A percentile compares a stretch with the other conserved stretches of the same genome.
Evolutionary conservation across 371 early-diverging fungal species (phyloP).

Genomic region (Saksenaea oblongispora): DNA sequence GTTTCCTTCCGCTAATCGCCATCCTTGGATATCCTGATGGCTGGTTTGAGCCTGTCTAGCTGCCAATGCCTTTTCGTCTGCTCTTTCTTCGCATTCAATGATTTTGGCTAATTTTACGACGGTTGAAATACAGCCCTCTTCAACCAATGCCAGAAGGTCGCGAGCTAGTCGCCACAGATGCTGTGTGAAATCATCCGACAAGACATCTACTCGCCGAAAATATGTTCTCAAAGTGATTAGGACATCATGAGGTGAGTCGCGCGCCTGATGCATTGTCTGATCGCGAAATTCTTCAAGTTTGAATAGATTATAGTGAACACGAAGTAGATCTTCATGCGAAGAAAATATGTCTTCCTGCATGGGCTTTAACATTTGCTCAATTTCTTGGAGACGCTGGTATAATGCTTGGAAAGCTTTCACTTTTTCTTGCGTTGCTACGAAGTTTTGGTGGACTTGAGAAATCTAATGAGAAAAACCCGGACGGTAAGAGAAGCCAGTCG

Average conservation of each 20-base stretch:
- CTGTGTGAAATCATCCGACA: conserved; percentile 78
- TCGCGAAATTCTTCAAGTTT: conserved; percentile 87
- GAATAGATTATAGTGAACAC: conserved; percentile 87
- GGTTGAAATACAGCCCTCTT: conserved; percentile 64
- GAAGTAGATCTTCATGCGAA: conserved; percentile 74
- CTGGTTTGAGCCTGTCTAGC: conserved; percentile 57
- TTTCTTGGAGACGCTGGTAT: conserved; percentile 73
- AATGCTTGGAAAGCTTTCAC: conserved; percentile 85
- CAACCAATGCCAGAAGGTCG: conserved; percentile 77
- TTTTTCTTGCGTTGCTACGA: conserved; percentile 83
- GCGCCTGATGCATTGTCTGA: conserved; percentile 76
- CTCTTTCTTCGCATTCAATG: conserved; percentile 87
- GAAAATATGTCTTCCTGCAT: conserved; percentile 66
- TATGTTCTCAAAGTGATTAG: conserved; percentile 77
- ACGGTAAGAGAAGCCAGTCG: neutral
- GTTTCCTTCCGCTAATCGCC: conserved; percentile 55
- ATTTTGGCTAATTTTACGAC: conserved; percentile 88
- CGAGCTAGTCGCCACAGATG: conserved; percentile 85
- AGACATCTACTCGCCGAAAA: conserved; percentile 79
- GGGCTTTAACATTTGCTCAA: conserved; percentile 71
- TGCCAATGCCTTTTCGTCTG: conserved; percentile 76
- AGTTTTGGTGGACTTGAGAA: conserved; percentile 90
- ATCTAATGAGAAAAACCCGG: conserved; percentile 53
- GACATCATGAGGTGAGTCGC: conserved; percentile 76
- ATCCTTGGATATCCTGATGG: conserved; percentile 60